These are phyloP conservation scores for Lenwebbia sp. DNA, from an alignment of 345 rosid genomes.

Conservation along the genomic window DNA sequence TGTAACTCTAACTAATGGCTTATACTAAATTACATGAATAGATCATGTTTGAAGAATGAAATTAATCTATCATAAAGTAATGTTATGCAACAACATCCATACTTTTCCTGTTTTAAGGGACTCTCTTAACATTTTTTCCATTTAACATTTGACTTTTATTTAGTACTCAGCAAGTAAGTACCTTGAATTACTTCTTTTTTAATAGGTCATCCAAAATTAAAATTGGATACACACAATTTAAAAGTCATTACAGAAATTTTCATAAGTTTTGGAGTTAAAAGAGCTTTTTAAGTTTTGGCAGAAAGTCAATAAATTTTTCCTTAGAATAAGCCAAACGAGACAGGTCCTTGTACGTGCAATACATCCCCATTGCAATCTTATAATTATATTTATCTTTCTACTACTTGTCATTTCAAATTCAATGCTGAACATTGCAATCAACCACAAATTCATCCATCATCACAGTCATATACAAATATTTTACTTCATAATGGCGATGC, in stretches of 20 bases:
- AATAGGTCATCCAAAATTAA: background rate
- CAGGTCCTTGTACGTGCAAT: background rate
- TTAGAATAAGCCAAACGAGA: background rate
- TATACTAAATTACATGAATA: background rate
- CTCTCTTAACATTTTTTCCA: background rate
- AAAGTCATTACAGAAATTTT: background rate
- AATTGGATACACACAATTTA: background rate
- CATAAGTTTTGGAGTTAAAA: background rate
- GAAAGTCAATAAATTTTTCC: background rate
- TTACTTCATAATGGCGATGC: background rate
- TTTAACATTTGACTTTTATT: background rate
- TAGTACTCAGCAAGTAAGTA: background rate
- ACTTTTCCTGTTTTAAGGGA: background rate
- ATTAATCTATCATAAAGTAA: background rate
- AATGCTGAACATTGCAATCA: background rate
- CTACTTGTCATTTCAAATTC: background rate
- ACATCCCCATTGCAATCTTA: background rate
- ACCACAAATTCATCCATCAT: background rate
- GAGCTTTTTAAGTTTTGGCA: background rate
- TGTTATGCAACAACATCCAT: background rate
- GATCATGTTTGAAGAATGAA: background rate
- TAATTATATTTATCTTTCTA: background rate
- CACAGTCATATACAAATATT: background rate
- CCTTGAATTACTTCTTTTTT: background rate
- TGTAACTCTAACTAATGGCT: background rate